phyloP scores from a whole-genome alignment of 805 yeast genomes.

The Nakazawaea ambrosiae region DNA sequence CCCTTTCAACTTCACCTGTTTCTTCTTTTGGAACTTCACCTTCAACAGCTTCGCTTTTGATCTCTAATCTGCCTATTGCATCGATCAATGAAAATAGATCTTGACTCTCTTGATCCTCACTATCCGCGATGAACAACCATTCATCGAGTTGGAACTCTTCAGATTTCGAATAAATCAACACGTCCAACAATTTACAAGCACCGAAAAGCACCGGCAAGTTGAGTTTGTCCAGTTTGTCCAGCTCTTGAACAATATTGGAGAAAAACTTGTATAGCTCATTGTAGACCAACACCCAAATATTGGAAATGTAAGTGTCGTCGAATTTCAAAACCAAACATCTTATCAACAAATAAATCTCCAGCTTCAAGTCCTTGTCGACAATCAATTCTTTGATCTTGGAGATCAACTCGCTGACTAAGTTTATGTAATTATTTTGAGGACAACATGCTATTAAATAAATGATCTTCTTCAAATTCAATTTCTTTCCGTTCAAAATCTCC shows the following conservation, averaged over 20 bases:
- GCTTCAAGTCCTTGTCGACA: constrained; percentile 23
- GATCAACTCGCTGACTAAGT: constrained; percentile 41
- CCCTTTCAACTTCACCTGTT: background rate
- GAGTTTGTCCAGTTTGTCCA: constrained; percentile 19
- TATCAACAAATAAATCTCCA: constrained; percentile 48
- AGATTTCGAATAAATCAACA: constrained; percentile 54
- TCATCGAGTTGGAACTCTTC: constrained; percentile 76
- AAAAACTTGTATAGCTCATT: constrained; percentile 43
- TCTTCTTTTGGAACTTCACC: background rate
- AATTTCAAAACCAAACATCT: constrained; percentile 61
- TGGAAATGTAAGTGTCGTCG: constrained; percentile 54
- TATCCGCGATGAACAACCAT: constrained; percentile 81
- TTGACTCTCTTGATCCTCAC: constrained; percentile 11
- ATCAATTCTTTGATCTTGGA: constrained; percentile 39
- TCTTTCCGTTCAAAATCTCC: constrained; percentile 44
- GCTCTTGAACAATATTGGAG: constrained; percentile 12
- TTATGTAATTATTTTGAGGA: constrained; percentile 47
- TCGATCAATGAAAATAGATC: constrained; percentile 38
- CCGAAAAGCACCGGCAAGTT: constrained; percentile 39
- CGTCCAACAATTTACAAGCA: constrained; percentile 75
- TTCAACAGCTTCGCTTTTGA: constrained; percentile 13
- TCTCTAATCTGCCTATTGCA: constrained; percentile 29
- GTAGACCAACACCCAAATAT: constrained; percentile 64
- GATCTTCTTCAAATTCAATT: constrained; percentile 51
- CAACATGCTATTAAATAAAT: constrained; percentile 57